A percentile compares a stretch with the other conserved stretches of the same genome.
phyloP scores from a whole-genome alignment of 2,329 filamentous ascomycete genomes.

The Arthrobotrys sphaeroides region DNA sequence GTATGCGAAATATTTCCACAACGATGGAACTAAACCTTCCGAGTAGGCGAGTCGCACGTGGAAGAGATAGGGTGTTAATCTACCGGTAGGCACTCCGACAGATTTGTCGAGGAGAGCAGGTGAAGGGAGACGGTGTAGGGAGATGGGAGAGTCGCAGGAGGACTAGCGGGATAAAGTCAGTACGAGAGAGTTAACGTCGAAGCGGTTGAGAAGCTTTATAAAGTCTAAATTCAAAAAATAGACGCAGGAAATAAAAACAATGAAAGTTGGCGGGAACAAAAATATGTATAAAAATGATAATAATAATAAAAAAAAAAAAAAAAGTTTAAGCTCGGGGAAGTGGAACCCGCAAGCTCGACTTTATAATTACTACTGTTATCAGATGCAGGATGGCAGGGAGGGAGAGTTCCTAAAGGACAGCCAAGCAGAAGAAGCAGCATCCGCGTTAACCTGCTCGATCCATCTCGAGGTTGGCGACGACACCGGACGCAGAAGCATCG shows the following conservation, averaged over 20 bases:
- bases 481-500: conserved; percentile 33
- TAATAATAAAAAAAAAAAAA: background rate
- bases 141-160: background rate
- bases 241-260: background rate
- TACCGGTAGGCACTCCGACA: conserved; percentile 53
- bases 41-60: conserved; percentile 47
- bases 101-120: conserved; percentile 44
- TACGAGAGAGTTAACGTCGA: conserved; percentile 41
- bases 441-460: conserved; percentile 45
- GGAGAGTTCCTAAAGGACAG: conserved; percentile 9
- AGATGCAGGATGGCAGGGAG: conserved; percentile 2
- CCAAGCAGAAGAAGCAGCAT: background rate
- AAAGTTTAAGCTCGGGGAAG: background rate
- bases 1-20: conserved; percentile 45
- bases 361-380: conserved; percentile 1
- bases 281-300: background rate
- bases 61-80: conserved; percentile 44
- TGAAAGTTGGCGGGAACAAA: no score
- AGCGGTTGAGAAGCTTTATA: background rate
- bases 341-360: background rate
- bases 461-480: conserved; percentile 33
- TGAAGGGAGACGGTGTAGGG: conserved; percentile 17
- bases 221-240: background rate
- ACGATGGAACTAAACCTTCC: conserved; percentile 36
- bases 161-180: conserved; percentile 35